Conservation (phyloP, 2,329 filamentous ascomycete genomes). For the Trichothecium roseum region DNA sequence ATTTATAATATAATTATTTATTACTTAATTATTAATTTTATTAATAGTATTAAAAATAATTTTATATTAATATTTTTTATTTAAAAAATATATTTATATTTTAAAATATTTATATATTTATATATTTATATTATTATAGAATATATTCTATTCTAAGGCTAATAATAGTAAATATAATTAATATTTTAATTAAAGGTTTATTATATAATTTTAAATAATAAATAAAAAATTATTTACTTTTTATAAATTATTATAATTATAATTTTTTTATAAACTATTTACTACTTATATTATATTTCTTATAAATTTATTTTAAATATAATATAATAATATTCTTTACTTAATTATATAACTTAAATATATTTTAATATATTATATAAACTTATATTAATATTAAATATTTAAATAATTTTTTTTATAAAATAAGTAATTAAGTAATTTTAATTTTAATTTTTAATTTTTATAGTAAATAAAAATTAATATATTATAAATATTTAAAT, state of each 20-base stretch:
- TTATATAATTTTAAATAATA: not conserved
- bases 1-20: not conserved
- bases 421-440: not conserved
- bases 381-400: not conserved
- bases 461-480: not conserved
- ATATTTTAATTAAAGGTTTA: not conserved
- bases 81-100: not conserved
- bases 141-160: too few relatives aligned
- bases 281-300: not conserved
- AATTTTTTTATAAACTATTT: not conserved
- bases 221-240: not conserved
- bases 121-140: not conserved
- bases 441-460: not conserved
- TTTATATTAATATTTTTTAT: not conserved
- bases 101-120: not conserved
- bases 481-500: slow-evolving; percentile 7
- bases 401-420: not conserved
- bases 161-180: not conserved
- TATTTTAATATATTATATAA: not conserved
- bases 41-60: not conserved
- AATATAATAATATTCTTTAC: not conserved
- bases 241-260: not conserved
- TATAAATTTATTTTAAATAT: not conserved
- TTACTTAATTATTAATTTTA: not conserved
- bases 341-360: not conserved